Percentiles rank a stretch among this genome's conserved stretches.
Conservation (phyloP, 2,329 filamentous ascomycete species). For the Diaporthe sp. region DNA sequence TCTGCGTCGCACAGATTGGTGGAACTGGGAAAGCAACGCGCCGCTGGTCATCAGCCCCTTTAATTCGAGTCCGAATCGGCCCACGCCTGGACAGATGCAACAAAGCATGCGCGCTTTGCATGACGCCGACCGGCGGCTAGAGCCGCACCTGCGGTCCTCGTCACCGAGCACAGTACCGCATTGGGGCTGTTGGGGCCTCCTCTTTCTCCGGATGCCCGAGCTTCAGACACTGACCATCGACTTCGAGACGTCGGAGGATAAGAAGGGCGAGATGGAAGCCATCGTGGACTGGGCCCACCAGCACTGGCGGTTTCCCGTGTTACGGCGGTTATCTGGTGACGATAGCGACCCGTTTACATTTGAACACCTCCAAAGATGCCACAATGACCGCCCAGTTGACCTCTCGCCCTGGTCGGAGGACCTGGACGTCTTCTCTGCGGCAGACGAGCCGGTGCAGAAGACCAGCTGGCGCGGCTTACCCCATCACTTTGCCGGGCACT, state of each 20-base stretch:
- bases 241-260: slow-evolving; percentile 34
- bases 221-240: slow-evolving; percentile 33
- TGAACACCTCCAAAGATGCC: not conserved
- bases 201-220: slow-evolving; percentile 26
- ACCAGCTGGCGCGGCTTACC: slow-evolving; percentile 20
- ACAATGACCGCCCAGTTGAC: not conserved
- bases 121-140: not conserved
- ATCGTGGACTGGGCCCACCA: slow-evolving; percentile 32
- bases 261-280: slow-evolving; percentile 25
- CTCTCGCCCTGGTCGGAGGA: slow-evolving; percentile 5
- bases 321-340: not conserved
- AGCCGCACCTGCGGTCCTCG: not conserved
- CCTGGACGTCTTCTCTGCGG: not conserved
- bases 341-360: slow-evolving; percentile 2
- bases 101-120: not conserved
- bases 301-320: slow-evolving; percentile 19
- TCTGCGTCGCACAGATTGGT: slow-evolving; percentile 35
- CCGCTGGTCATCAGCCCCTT: slow-evolving; percentile 30
- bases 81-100: not conserved
- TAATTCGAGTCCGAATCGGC: too few species aligned
- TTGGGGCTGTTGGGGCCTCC: slow-evolving; percentile 23
- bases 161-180: not conserved
- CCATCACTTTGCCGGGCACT: not conserved
- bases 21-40: slow-evolving; percentile 10
- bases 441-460: slow-evolving; percentile 1